Evolutionary conservation across 1,284 basidiomycete genomes (phyloP), one percentile per base, ranked within the genome.

Genomic region (Cystobasidium slooffiae): DNA sequence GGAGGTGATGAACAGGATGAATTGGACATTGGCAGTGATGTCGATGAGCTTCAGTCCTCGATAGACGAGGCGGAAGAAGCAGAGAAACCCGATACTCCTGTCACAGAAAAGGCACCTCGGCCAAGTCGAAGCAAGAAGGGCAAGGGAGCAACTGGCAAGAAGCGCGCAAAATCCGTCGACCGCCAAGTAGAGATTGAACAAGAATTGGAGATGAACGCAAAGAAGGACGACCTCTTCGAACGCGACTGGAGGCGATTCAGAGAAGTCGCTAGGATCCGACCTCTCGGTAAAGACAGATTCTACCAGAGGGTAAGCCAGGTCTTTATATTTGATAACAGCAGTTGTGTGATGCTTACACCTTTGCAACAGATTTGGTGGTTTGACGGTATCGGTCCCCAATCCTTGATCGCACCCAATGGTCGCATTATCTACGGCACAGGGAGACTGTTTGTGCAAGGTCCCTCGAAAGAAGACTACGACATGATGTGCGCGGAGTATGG

Each of bases 251-350:
- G 96, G 75, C 90, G 93, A 79, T 86, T 92, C 74, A 85, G 93
- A 43, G 91, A 91, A 72, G 89, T 90, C 7, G 87, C 95, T 52
- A 87, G 96, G 59, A 88, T 93, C 55, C 91, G 91, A 78, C 93
- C 95, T 0, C 80, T 99, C 59, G 96, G 97, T 3, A 87, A 88
- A 77, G 97, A 99, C 82, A 87, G 96, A 68, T 99, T 97, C 83
- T 90, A 92, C 80, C 96, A 97, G 82, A 89, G 91, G 44, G 70
- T 73, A 53, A 59, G 70, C 49, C 7, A 0, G 18, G 14, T 49
- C 2, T 65, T 46, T 24, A 55, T 24, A n/a, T 39, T 62, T 6
- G 18, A 20, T 6, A 22, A 37, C 22, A 20, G n/a, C 22, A 12
- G 31, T 70, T 31, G 31, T 6, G 2, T 37, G 3, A 20, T 8